These are phyloP conservation scores for Solanum hybrid DNA, from an alignment of 305 asterid genomes.

Conservation along the genomic window DNA sequence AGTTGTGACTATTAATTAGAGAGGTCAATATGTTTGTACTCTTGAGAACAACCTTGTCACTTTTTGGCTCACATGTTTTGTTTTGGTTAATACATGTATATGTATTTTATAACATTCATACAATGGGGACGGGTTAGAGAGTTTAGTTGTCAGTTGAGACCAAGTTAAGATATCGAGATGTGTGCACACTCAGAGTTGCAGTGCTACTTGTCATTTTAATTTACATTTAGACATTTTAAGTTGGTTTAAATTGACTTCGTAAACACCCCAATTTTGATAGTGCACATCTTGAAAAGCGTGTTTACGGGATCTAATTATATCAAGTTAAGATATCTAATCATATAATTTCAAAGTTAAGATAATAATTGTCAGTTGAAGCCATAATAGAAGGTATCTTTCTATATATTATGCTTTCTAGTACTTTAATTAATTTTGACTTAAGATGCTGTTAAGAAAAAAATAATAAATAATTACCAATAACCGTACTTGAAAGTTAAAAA, in stretches of 20 bases:
- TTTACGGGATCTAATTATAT: background rate
- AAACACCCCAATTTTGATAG: accelerated
- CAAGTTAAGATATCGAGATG: background rate
- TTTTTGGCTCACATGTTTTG: background rate
- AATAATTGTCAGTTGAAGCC: background rate
- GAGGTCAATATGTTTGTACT: background rate
- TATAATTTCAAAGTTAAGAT: background rate
- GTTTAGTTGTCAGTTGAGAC: background rate
- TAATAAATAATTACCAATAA: too few species aligned
- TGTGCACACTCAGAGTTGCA: background rate
- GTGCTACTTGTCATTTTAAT: background rate
- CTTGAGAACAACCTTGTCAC: background rate
- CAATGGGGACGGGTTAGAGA: background rate
- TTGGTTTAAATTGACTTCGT: background rate
- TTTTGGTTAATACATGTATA: background rate
- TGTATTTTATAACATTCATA: background rate
- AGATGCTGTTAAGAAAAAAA: too few species aligned
- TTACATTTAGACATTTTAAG: too few species aligned
- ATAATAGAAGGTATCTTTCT: background rate
- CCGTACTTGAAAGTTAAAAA: too few species aligned
- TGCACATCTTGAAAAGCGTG: background rate
- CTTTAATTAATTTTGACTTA: too few species aligned
- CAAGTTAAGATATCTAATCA: background rate
- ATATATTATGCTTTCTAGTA: background rate
- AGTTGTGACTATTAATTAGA: background rate